These are phyloP conservation scores for Skeletonema marinoi DNA, from an alignment of 108 stramenopile species.

Conservation along the genomic window DNA sequence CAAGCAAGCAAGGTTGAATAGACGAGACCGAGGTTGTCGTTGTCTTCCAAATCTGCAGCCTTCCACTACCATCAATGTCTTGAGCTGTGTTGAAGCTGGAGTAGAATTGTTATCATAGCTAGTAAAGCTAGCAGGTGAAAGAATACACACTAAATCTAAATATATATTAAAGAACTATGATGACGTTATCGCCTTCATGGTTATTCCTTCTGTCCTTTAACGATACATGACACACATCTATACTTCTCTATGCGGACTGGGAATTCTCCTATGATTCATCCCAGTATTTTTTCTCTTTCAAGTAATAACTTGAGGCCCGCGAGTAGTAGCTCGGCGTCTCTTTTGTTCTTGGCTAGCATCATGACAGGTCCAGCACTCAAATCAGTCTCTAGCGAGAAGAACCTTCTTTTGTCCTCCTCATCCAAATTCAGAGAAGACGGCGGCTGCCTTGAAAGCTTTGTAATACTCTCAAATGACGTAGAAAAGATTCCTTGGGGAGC, in stretches of 20 bases:
- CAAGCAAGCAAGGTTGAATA: too few relatives aligned
- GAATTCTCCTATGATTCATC: not conserved
- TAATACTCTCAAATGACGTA: conserved; percentile 35
- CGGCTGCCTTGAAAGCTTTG: conserved; percentile 33
- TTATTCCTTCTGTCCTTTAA: too few relatives aligned
- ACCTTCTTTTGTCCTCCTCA: conserved; percentile 37
- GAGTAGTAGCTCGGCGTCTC: conserved; percentile 39
- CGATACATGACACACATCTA: not conserved
- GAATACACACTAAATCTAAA: not conserved
- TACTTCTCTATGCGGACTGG: too few relatives aligned
- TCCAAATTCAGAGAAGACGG: conserved; percentile 23
- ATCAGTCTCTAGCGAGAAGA: conserved; percentile 48
- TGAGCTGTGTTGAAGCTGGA: not conserved
- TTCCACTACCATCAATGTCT: conserved; percentile 21
- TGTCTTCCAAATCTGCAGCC: not conserved
- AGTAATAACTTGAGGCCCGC: conserved; percentile 45
- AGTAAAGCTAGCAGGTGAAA: too few relatives aligned
- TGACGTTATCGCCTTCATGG: not conserved
- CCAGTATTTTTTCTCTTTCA: conserved; percentile 30
- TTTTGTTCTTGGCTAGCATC: conserved; percentile 47
- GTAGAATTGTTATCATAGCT: too few relatives aligned
- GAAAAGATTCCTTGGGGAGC: conserved; percentile 31
- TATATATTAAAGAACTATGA: not conserved
- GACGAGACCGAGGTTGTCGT: not conserved
- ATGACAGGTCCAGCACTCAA: conserved; percentile 36